These are phyloP conservation scores for Pythium angustatum DNA, from an alignment of 352 stramenopile genomes.

Conservation along the genomic window DNA sequence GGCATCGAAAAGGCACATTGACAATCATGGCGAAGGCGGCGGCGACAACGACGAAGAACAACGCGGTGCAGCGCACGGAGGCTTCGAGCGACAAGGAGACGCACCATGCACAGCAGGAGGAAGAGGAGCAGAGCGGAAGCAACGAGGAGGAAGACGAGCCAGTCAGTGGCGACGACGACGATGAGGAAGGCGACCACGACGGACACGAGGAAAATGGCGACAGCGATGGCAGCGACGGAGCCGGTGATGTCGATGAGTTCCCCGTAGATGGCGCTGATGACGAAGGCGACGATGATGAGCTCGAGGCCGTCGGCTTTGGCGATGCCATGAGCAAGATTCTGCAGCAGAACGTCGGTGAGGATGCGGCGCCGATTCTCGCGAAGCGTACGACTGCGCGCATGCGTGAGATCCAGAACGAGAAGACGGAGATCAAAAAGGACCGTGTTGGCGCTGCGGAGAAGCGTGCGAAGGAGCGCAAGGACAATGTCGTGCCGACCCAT, in stretches of 20 bases:
- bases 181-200: conserved; percentile 11
- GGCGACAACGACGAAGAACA: conserved; percentile 20
- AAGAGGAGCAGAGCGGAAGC: conserved; percentile 4
- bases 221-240: conserved; percentile 21
- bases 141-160: conserved; percentile 20
- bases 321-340: conserved; percentile 88
- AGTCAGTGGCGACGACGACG: conserved; percentile 26
- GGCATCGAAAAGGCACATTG: conserved; percentile 31
- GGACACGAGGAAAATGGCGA: not conserved
- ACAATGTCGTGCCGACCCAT: conserved; percentile 69
- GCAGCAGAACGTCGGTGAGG: conserved; percentile 64
- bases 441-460: conserved; percentile 73
- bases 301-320: conserved; percentile 79
- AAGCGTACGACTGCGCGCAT: conserved; percentile 84
- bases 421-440: conserved; percentile 67
- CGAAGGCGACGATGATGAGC: conserved; percentile 36
- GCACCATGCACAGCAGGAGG: conserved; percentile 10
- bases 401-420: conserved; percentile 80
- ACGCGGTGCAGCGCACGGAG: conserved; percentile 14
- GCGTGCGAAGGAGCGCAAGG: conserved; percentile 71
- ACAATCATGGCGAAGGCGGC: conserved; percentile 23
- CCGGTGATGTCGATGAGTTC: conserved; percentile 23
- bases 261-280: conserved; percentile 29
- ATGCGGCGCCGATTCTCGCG: conserved; percentile 76
- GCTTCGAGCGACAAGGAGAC: conserved; percentile 11